Base-by-base conservation (phyloP, 2,329 filamentous ascomycete species). In the Fusarium devonianum region DNA sequence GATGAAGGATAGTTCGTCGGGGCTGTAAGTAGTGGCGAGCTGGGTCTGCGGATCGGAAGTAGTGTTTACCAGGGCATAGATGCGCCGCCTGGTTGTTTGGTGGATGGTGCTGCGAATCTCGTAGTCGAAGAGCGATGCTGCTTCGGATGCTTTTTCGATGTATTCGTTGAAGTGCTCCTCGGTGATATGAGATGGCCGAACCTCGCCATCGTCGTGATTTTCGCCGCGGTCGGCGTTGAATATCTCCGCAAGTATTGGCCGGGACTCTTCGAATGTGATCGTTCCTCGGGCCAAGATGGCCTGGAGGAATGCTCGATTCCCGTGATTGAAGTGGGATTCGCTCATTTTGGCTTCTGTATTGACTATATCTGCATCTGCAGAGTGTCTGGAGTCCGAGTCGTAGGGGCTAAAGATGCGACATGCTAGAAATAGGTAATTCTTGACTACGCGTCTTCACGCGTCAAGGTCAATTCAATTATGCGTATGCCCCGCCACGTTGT, bases 1-100 rank as follows among this genome's bases (percentile, higher is more conserved):
- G 44, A 97, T 83, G 69, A 91, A 99, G 1, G 89, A 85, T 22
- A 97, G 89, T 74, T 97, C 92, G 60, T 96, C 92, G 0, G 90
- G 76, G 7, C 80, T 82, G 67, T 89, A 89, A 0, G 83, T 85
- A 0, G 94, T 97, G 2, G 92, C 91, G 28, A 97, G 80, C 66
- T 97, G 93, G 0, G 91, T 95, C 51, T 93, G 77, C 0, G 87
- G 78, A 71, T 99, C 94, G 53, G 88, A 91, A 8, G 89, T 87
- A 1, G 88, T 90, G 73, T 99, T 99, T 35, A 97, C 87, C 23
- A 99, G 78, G 2, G 89, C 90, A 69, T 87, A 96, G 16, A 92
- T 76, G n/a, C 85, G 83, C 63, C 84, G 76, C 58, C 82, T 84
- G 8, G 79, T 79, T 19, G 72, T 67, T 69, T 97, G 92, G 64